Conservation (phyloP, 306 rosid species). For the Ochetophila trinervis region DNA sequence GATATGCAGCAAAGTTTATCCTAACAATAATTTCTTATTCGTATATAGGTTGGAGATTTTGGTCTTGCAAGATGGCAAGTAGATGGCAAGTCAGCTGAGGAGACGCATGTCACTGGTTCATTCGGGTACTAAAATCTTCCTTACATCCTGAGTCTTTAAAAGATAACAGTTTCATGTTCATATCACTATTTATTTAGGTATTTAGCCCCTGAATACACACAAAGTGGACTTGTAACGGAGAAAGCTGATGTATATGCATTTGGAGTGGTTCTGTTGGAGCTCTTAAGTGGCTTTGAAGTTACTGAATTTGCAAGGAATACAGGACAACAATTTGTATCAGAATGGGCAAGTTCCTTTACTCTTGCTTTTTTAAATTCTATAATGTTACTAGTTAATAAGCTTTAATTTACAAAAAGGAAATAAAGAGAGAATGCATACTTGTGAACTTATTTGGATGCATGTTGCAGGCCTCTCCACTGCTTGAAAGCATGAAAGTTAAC, state of each 20-base stretch:
- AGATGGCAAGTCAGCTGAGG: slow-evolving; percentile 11
- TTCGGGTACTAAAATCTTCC: slow-evolving; percentile 15
- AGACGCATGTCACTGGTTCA: slow-evolving; percentile 10
- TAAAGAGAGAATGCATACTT: too few species aligned
- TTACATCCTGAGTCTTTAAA: not conserved
- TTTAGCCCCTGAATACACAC: slow-evolving; percentile 27
- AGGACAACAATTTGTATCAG: slow-evolving; percentile 18
- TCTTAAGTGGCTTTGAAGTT: slow-evolving; percentile 21
- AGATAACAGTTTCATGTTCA: not conserved
- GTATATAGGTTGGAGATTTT: slow-evolving; percentile 22
- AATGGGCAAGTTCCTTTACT: slow-evolving; percentile 23
- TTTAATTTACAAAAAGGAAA: too few species aligned
- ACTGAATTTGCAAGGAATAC: slow-evolving; percentile 10
- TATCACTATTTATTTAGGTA: slow-evolving; percentile 5
- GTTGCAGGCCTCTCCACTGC: slow-evolving; percentile 20
- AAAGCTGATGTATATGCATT: slow-evolving; percentile 28
- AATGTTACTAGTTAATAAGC: not conserved
- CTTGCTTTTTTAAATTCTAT: not conserved
- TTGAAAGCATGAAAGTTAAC: slow-evolving; percentile 7
- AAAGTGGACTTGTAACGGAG: slow-evolving; percentile 17
- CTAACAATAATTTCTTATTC: too few species aligned
- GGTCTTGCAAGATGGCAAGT: slow-evolving; percentile 31
- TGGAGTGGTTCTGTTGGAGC: slow-evolving; percentile 26
- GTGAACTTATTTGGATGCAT: too few species aligned
- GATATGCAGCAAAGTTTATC: too few species aligned